Base-by-base conservation (phyloP, 805 yeast species). In the Yueomyces sp. region DNA sequence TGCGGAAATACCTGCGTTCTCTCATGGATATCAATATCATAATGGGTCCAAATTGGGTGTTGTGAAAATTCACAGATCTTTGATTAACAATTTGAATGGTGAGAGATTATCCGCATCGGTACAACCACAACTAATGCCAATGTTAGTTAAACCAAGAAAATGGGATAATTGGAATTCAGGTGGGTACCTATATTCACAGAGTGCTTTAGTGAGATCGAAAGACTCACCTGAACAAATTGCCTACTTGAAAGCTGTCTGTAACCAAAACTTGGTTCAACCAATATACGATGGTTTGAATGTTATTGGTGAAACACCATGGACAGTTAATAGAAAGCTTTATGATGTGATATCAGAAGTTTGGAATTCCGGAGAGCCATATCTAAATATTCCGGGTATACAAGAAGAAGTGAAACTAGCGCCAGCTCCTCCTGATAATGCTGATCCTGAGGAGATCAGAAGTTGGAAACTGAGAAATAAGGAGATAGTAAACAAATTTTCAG, bases 211-310 rank as follows among this genome's bases (percentile, higher is more conserved):
- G 52, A 74, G 97, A 58, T 74, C 85, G 12, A 83, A 76, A 53
- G 88, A 84, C 53, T 77, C 94, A 1, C 85, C 92, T 2, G 98
- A 92, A 62, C 96, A 92, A 49, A 62, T 72, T 28, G 96, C 95
- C 0, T 92, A 92, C 57, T 69, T 90, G 42, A 81, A 77, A 53
- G 92, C 94, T 0, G 95, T 96, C 2, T 76, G 86, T 7, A 79
- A 77, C 30, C 70, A 79, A 29, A 76, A 79, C 7, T 76, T 74
- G 41, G 64, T 92, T 47, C 77, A 76, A 37, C 63, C 69, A 11
- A 82, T 92, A 12, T 83, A 80, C 54, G 73, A 76, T 42, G 97
- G 96, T 3, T 68, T 88, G 47, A 87, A 86, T 56, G 90, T 83
- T 11, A 64, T 90, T 44, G 97, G 97, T 5, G 66, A 70, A 37